phyloP scores from a whole-genome alignment of 805 yeast genomes.

The Candida corydali region DNA sequence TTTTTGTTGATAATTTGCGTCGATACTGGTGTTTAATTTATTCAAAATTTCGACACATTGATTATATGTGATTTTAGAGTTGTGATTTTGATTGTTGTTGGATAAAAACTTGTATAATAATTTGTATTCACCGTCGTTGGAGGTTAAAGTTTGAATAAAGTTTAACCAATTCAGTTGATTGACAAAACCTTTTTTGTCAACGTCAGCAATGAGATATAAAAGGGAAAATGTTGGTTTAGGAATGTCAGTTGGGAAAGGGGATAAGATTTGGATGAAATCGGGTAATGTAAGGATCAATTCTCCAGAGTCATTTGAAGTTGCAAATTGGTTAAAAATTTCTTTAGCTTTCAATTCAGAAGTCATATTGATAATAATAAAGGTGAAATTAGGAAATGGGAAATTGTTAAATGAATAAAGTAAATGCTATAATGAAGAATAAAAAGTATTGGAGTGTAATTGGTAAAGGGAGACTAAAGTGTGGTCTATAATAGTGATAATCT shows the following conservation, averaged over 20 bases:
- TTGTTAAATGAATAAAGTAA: not conserved
- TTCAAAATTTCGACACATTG: slow-evolving; percentile 33
- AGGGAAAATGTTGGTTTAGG: slow-evolving; percentile 41
- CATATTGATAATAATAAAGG: slow-evolving; percentile 6
- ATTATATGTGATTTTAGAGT: slow-evolving; percentile 23
- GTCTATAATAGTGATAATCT: not conserved
- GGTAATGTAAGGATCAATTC: slow-evolving; percentile 29
- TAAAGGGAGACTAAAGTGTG: not conserved
- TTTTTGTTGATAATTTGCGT: slow-evolving; percentile 38
- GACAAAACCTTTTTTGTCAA: slow-evolving; percentile 62
- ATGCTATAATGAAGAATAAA: too few species aligned
- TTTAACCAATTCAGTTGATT: slow-evolving; percentile 68
- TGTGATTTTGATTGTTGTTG: slow-evolving; percentile 9
- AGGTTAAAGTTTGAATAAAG: slow-evolving; percentile 51
- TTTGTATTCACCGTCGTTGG: slow-evolving; percentile 28
- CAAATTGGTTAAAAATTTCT: slow-evolving; percentile 38
- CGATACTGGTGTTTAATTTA: slow-evolving; percentile 36
- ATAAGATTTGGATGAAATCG: slow-evolving; percentile 32
- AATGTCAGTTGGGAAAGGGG: slow-evolving; percentile 40
- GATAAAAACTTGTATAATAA: slow-evolving; percentile 22
- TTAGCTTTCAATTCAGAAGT: slow-evolving; percentile 20
- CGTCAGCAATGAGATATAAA: slow-evolving; percentile 79
- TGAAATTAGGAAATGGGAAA: not conserved
- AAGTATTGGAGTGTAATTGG: too few species aligned
- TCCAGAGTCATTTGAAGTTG: slow-evolving; percentile 20